Percentiles rank a stretch among this genome's conserved stretches.
These are phyloP conservation scores for Hymenotorrendiella dingleyae DNA, from an alignment of 2,329 filamentous ascomycete species.

Conservation along the genomic window DNA sequence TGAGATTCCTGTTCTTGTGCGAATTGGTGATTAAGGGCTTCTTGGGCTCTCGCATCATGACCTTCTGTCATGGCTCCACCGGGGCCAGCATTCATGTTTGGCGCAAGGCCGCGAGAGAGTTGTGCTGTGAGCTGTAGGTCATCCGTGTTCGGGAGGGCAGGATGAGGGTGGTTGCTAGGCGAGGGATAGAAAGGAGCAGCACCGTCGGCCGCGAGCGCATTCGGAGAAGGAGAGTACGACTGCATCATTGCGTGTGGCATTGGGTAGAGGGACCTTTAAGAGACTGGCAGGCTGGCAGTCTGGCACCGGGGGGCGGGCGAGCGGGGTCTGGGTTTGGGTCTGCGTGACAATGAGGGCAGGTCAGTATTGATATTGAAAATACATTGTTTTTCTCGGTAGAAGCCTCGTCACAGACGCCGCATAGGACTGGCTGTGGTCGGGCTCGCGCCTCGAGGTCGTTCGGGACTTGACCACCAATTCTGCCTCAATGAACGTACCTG, in stretches of 20 bases:
- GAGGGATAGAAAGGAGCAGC: constrained; percentile 26
- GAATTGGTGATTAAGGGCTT: constrained; percentile 32
- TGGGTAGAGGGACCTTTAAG: constrained; percentile 12
- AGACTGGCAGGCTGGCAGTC: constrained; percentile 21
- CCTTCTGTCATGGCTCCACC: constrained; percentile 33
- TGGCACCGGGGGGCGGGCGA: constrained; percentile 10
- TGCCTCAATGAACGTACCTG: constrained; percentile 16
- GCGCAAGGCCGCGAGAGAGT: constrained; percentile 39
- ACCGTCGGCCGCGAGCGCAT: constrained; percentile 22
- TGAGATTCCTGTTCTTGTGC: constrained; percentile 28
- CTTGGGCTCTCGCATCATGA: constrained; percentile 32
- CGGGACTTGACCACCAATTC: constrained; percentile 17
- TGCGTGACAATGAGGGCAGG: constrained; percentile 12
- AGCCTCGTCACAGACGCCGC: neutral
- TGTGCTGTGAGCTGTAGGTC: constrained; percentile 41
- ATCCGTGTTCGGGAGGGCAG: constrained; percentile 32
- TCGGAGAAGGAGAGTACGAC: constrained; percentile 29
- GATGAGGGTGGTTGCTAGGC: constrained; percentile 22
- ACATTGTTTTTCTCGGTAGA: constrained; percentile 11
- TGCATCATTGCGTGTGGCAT: constrained; percentile 27
- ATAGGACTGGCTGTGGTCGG: neutral
- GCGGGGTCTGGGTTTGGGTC: constrained; percentile 3
- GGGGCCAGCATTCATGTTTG: constrained; percentile 35
- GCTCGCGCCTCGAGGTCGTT: neutral
- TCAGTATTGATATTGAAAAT: constrained; percentile 21